These are phyloP conservation scores for Puya raimondii DNA, from an alignment of 176 grass and related monocot genomes.

Conservation along the genomic window DNA sequence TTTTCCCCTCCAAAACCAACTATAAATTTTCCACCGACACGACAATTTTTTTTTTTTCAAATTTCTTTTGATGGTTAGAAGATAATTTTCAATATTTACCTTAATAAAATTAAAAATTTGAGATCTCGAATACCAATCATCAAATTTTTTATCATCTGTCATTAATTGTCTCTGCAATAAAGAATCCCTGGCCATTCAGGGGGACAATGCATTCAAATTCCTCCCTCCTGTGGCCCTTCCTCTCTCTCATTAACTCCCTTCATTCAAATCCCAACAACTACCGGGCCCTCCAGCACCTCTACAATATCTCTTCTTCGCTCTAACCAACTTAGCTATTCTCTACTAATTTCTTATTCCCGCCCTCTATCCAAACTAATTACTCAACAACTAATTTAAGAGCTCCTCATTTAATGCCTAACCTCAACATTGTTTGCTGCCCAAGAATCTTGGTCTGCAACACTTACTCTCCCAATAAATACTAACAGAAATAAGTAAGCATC, in stretches of 20 bases:
- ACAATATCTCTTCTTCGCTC: background rate
- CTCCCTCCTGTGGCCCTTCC: too few relatives aligned
- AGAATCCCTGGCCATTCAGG: too few relatives aligned
- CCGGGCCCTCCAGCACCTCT: background rate
- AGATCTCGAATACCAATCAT: too few relatives aligned
- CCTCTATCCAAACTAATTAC: background rate
- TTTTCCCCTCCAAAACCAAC: too few relatives aligned
- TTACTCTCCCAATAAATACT: background rate
- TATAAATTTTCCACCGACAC: too few relatives aligned
- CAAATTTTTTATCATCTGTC: too few relatives aligned
- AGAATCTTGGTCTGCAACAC: background rate
- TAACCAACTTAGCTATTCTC: background rate
- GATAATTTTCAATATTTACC: too few relatives aligned
- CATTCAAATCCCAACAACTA: constrained; percentile 19
- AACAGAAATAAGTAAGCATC: background rate
- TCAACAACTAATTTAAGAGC: background rate
- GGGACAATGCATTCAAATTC: too few relatives aligned
- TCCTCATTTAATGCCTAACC: background rate
- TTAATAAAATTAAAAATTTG: too few relatives aligned
- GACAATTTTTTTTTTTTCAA: too few relatives aligned
- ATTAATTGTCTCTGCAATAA: too few relatives aligned
- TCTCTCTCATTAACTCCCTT: constrained; percentile 4
- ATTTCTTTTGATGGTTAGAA: too few relatives aligned
- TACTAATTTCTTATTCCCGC: background rate
- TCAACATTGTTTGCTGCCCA: background rate